Percentiles rank a stretch among this genome's conserved stretches.
Evolutionary conservation across 352 stramenopile species (phyloP).

Genomic region (Globisporangium mamillatum): DNA sequence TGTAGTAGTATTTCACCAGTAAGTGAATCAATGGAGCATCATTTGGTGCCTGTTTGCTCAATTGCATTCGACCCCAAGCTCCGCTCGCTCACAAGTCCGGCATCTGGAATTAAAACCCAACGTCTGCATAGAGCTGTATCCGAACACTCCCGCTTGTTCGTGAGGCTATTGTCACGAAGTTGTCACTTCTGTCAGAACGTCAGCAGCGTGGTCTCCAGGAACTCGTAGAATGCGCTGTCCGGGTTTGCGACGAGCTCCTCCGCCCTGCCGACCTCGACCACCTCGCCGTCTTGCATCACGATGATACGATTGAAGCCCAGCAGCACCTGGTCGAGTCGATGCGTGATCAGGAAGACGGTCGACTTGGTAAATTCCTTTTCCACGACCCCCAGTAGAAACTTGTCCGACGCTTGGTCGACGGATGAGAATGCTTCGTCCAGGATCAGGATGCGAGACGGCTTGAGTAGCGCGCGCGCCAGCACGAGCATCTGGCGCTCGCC

Average conservation of each 20-base stretch:
- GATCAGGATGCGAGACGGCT: constrained; percentile 80
- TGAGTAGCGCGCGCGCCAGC: constrained; percentile 84
- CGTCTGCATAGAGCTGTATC: too few species aligned
- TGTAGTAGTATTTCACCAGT: too few species aligned
- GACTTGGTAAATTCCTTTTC: constrained; percentile 20
- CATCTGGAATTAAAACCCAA: too few species aligned
- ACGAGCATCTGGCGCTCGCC: constrained; percentile 90
- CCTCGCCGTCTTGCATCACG: constrained; percentile 19
- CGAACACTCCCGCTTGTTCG: too few species aligned
- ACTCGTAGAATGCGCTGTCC: constrained; percentile 44
- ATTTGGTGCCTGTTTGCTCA: too few species aligned
- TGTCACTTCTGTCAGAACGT: constrained; percentile 11
- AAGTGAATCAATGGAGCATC: too few species aligned
- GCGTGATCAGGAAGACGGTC: constrained; percentile 89
- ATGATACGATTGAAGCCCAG: constrained; percentile 16
- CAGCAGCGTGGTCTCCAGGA: constrained; percentile 45
- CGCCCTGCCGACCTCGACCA: constrained; percentile 29
- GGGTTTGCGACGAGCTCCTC: constrained; percentile 35
- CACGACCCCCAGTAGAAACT: constrained; percentile 81
- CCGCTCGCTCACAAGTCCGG: too few species aligned
- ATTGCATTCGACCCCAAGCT: too few species aligned
- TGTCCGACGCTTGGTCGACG: constrained; percentile 83
- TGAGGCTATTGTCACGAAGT: background rate
- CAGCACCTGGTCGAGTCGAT: constrained; percentile 65
- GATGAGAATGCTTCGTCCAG: constrained; percentile 88